phyloP scores from a whole-genome alignment of 2,329 filamentous ascomycete genomes.

The Xylariaceae sp. region DNA sequence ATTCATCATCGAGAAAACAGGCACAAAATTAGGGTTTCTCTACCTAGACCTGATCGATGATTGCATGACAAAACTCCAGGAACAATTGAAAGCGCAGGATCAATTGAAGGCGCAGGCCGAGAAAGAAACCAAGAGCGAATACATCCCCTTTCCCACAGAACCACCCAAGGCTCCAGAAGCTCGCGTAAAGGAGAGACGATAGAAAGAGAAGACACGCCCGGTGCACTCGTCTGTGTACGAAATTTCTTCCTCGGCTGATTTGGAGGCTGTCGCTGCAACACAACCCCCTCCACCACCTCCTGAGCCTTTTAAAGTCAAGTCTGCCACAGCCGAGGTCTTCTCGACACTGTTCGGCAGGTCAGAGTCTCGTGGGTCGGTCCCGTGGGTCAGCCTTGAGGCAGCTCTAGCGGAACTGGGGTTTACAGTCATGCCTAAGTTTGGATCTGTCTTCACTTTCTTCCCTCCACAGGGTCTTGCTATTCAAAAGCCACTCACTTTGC shows the following conservation, averaged over 20 bases:
- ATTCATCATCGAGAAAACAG: slow-evolving; percentile 48
- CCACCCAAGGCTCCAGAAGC: slow-evolving; percentile 32
- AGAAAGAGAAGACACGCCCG: slow-evolving; percentile 55
- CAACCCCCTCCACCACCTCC: neutral
- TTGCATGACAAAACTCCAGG: slow-evolving; percentile 44
- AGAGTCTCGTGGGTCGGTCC: slow-evolving; percentile 40
- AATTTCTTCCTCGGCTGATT: slow-evolving; percentile 28
- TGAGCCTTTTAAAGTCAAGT: slow-evolving; percentile 46
- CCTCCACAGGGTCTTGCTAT: slow-evolving; percentile 40
- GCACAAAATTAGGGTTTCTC: slow-evolving; percentile 49
- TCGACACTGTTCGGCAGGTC: slow-evolving; percentile 43
- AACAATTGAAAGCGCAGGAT: slow-evolving; percentile 33
- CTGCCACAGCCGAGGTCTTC: slow-evolving; percentile 49
- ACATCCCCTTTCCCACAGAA: slow-evolving; percentile 29
- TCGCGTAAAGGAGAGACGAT: slow-evolving; percentile 43
- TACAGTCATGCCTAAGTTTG: slow-evolving; percentile 30
- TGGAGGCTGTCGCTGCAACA: neutral
- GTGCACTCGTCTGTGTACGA: slow-evolving; percentile 45
- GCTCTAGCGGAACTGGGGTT: slow-evolving; percentile 53
- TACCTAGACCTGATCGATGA: slow-evolving; percentile 53
- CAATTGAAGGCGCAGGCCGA: neutral
- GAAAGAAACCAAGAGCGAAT: slow-evolving; percentile 25
- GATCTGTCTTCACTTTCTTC: slow-evolving; percentile 50
- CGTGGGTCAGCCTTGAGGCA: slow-evolving; percentile 48
- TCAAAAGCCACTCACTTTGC: slow-evolving; percentile 43